Evolutionary conservation across 2,329 filamentous ascomycete genomes (phyloP).

Genomic region (Botrytis aclada): DNA sequence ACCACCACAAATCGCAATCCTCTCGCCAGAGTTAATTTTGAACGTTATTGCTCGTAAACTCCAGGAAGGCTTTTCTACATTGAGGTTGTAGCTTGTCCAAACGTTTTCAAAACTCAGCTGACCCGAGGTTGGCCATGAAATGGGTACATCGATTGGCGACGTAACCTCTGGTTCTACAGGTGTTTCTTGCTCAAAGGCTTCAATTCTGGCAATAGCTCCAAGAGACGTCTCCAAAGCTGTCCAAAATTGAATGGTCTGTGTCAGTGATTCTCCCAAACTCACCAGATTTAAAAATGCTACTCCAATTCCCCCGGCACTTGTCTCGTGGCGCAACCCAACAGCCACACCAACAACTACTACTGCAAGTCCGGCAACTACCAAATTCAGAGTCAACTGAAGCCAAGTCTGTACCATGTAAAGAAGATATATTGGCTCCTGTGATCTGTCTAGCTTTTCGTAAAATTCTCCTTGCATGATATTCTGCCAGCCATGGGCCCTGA

Average conservation of each 20-base stretch:
- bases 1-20: constrained; percentile 50
- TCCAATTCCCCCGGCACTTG: constrained; percentile 25
- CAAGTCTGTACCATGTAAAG: constrained; percentile 56
- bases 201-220: constrained; percentile 54
- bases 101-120: neutral
- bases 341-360: constrained; percentile 27
- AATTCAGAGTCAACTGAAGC: constrained; percentile 55
- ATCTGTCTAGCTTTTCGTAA: constrained; percentile 45
- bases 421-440: constrained; percentile 55
- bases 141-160: constrained; percentile 19
- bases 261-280: constrained; percentile 24
- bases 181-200: constrained; percentile 48
- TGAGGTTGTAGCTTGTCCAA: neutral
- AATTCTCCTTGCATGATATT: constrained; percentile 36
- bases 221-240: constrained; percentile 57
- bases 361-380: constrained; percentile 29
- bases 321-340: constrained; percentile 19
- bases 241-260: constrained; percentile 42
- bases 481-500: constrained; percentile 38
- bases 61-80: neutral
- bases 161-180: constrained; percentile 23
- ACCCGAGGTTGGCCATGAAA: constrained; percentile 32
- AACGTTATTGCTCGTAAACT: constrained; percentile 37
- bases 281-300: constrained; percentile 27
- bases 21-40: constrained; percentile 48